Evolutionary conservation across 495 filamentous ascomycete species (phyloP).

Genomic region (Neurospora sp.): DNA sequence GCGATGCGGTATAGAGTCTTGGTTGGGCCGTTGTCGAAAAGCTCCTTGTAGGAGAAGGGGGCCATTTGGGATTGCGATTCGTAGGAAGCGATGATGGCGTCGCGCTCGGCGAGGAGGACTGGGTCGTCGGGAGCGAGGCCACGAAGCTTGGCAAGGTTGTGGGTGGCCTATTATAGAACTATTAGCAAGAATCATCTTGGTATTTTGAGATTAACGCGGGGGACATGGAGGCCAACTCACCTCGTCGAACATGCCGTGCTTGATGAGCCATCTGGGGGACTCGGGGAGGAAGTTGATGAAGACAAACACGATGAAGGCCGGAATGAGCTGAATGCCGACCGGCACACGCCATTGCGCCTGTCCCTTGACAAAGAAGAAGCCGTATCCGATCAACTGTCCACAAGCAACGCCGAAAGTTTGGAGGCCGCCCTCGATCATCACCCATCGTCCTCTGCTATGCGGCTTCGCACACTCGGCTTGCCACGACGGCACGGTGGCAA

Average conservation of each 20-base stretch:
- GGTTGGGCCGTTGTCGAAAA: conserved; percentile 2
- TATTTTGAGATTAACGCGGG: no score
- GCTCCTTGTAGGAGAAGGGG: not conserved
- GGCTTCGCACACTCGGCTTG: conserved; percentile 55
- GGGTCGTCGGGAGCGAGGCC: conserved; percentile 12
- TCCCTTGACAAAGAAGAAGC: conserved; percentile 42
- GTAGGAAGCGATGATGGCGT: not conserved
- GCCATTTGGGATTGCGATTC: not conserved
- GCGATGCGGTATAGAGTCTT: conserved; percentile 14
- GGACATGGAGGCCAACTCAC: no score
- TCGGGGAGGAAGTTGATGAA: conserved; percentile 64
- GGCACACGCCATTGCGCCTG: conserved; percentile 46
- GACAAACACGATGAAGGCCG: conserved; percentile 51
- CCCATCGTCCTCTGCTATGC: conserved; percentile 51
- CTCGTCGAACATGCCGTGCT: conserved; percentile 25
- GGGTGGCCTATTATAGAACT: not conserved
- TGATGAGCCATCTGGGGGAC: conserved; percentile 60
- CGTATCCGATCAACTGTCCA: conserved; percentile 49
- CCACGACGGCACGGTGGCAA: conserved; percentile 48
- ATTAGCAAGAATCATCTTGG: no score
- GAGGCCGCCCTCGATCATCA: conserved; percentile 57
- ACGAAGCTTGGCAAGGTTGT: conserved; percentile 2
- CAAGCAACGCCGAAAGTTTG: conserved; percentile 55
- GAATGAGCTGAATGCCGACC: conserved; percentile 64
- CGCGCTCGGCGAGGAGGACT: not conserved